Percentiles rank a stretch among this genome's conserved stretches.
phyloP scores from a whole-genome alignment of 2,329 filamentous ascomycete species.

The Blastomyces gilchristii region DNA sequence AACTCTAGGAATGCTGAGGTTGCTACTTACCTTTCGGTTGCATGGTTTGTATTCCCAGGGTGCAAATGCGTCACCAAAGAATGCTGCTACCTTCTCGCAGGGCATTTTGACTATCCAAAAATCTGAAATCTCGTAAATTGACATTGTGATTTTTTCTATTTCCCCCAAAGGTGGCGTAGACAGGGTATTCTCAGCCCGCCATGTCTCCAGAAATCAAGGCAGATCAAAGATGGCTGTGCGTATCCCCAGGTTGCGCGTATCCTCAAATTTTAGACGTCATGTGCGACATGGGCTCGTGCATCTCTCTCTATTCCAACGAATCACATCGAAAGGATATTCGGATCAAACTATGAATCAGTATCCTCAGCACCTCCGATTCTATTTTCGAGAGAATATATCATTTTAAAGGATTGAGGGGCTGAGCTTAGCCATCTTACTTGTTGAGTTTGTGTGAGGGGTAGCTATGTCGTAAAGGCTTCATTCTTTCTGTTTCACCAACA shows the following conservation, averaged over 20 bases:
- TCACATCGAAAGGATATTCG: not conserved
- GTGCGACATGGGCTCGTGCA: not conserved
- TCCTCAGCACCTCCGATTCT: not conserved
- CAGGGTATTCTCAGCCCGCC: not conserved
- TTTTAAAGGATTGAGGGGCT: not conserved
- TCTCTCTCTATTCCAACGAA: not conserved
- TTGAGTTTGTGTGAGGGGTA: not conserved
- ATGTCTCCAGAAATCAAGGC: not conserved
- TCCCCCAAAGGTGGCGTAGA: not conserved
- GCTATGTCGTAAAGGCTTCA: not conserved
- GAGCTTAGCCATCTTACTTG: not conserved
- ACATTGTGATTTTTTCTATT: not conserved
- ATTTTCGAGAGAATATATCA: not conserved
- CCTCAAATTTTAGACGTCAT: constrained; percentile 7
- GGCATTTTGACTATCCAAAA: not conserved
- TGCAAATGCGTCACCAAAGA: not conserved
- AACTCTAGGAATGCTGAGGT: not conserved
- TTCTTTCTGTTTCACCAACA: not conserved
- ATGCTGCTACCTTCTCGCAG: not conserved
- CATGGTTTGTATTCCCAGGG: not conserved
- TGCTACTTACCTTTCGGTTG: not conserved
- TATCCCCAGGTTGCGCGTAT: constrained; percentile 3
- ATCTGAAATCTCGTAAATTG: not conserved
- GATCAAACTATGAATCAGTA: not conserved
- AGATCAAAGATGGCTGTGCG: not conserved